phyloP scores from a whole-genome alignment of 805 yeast species.

The Starmerella potacharoeniae region DNA sequence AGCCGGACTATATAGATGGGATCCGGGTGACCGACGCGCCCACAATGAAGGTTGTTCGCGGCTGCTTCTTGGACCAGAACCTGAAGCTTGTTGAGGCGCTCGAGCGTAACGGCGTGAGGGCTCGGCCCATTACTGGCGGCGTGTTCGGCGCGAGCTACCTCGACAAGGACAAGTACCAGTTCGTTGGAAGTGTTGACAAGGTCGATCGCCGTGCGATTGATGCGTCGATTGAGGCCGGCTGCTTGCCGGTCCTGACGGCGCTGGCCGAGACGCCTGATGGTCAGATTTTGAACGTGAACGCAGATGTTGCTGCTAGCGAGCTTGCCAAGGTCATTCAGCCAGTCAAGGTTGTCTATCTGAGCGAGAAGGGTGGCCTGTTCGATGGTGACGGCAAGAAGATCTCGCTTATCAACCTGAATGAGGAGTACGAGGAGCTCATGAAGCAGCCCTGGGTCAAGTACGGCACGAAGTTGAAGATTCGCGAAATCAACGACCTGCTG shows the following conservation, averaged over 20 bases:
- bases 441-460: slow-evolving; percentile 97
- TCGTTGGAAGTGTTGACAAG: slow-evolving; percentile 80
- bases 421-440: slow-evolving; percentile 83
- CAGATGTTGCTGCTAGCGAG: slow-evolving; percentile 98
- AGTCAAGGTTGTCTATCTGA: slow-evolving; percentile 85
- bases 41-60: slow-evolving; percentile 93
- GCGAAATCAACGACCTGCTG: slow-evolving; percentile 87
- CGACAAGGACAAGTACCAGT: slow-evolving; percentile 78
- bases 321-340: slow-evolving; percentile 95
- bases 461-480: slow-evolving; percentile 94
- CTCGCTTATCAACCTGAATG: slow-evolving; percentile 84
- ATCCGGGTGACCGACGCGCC: slow-evolving; percentile 88
- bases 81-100: slow-evolving; percentile 88
- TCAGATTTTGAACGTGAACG: slow-evolving; percentile 92
- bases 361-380: slow-evolving; percentile 95
- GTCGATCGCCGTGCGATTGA: slow-evolving; percentile 86
- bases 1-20: slow-evolving; percentile 92
- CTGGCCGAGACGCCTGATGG: slow-evolving; percentile 95
- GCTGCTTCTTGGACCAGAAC: slow-evolving; percentile 91
- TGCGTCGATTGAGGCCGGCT: slow-evolving; percentile 91
- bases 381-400: slow-evolving; percentile 87
- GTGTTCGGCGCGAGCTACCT: slow-evolving; percentile 88
- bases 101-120: slow-evolving; percentile 93
- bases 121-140: slow-evolving; percentile 97
- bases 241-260: slow-evolving; percentile 90